phyloP scores from a whole-genome alignment of 2,329 filamentous ascomycete genomes.

The Claviceps paspali region DNA sequence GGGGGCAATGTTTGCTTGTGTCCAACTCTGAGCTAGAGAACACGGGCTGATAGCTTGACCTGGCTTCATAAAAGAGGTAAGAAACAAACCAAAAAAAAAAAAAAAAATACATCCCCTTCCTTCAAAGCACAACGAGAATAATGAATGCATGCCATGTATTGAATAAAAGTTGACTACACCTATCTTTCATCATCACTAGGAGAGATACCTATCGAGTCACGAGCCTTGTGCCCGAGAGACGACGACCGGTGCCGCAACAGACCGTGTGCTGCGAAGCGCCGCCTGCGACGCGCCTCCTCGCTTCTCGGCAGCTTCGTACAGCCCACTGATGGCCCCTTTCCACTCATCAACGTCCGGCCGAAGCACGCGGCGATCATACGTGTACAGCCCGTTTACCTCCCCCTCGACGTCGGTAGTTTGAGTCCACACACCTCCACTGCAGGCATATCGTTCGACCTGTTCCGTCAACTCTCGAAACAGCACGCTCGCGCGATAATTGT shows the following conservation, averaged over 20 bases:
- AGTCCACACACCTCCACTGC: constrained; percentile 55
- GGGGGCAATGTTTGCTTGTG: no score
- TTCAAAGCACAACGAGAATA: no score
- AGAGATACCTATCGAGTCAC: no score
- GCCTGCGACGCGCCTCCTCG: constrained; percentile 4
- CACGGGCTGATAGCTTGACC: no score
- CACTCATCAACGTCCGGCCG: constrained; percentile 42
- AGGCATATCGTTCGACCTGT: constrained; percentile 43
- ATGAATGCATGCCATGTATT: no score
- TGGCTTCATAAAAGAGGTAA: no score
- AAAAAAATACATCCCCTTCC: no score
- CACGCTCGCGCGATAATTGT: constrained; percentile 50
- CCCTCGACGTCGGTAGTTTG: constrained; percentile 63
- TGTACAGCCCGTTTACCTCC: constrained; percentile 57
- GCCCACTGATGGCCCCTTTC: constrained; percentile 40
- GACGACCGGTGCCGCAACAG: neutral
- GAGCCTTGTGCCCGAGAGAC: no score
- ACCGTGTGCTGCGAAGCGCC: neutral
- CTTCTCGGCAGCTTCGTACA: constrained; percentile 39
- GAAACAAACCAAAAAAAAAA: no score
- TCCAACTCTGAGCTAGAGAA: no score
- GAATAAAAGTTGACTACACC: no score
- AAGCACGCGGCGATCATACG: constrained; percentile 48
- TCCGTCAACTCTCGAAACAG: constrained; percentile 47
- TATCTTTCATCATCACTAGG: no score